A percentile compares a stretch with the other conserved stretches of the same genome.
Conservation (phyloP, 2,329 filamentous ascomycete genomes). For the Fusarium azukiicola region DNA sequence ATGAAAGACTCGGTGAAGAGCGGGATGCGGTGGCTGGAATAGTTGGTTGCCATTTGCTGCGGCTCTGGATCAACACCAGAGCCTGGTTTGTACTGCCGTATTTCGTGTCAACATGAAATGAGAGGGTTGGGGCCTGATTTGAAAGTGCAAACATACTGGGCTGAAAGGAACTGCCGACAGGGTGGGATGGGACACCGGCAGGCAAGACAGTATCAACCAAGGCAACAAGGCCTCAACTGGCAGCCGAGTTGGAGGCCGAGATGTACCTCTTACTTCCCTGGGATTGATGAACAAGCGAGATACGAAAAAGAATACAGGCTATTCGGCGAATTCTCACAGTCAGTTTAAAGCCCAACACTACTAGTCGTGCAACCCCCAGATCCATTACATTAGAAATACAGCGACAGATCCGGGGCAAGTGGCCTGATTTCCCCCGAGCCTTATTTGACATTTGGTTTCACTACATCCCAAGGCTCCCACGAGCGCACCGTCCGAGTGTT, state of each 20-base stretch:
- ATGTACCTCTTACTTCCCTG: background rate
- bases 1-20: background rate
- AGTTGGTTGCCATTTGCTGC: background rate
- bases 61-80: background rate
- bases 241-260: background rate
- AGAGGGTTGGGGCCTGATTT: background rate
- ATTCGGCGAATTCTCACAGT: too few species aligned
- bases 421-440: background rate
- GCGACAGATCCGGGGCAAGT: background rate
- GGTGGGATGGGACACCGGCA: background rate
- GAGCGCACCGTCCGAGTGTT: background rate
- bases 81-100: background rate
- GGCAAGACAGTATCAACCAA: background rate
- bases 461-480: background rate
- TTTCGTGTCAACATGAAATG: background rate
- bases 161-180: background rate
- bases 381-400: background rate
- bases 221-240: background rate
- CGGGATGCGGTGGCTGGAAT: background rate
- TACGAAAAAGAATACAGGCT: rapidly evolving
- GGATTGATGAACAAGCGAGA: background rate
- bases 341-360: background rate
- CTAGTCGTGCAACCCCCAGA: background rate
- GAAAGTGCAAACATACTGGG: background rate
- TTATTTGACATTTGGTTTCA: background rate